Conservation (phyloP, 495 filamentous ascomycete species). For the Aspergillus biplanus region DNA sequence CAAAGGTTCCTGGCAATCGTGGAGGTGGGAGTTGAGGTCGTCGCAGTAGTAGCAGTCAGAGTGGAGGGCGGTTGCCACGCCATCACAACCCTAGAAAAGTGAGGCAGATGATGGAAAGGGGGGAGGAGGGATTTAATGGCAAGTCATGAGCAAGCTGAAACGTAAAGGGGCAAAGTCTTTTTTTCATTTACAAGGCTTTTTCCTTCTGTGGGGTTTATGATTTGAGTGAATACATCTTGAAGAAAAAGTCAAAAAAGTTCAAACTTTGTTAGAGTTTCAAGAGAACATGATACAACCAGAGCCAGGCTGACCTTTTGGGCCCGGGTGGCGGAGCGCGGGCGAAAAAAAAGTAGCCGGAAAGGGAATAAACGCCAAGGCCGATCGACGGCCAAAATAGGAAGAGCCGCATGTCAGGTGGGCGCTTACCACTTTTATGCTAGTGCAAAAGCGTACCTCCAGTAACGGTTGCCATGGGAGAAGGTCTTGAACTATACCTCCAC, state of each 20-base stretch:
- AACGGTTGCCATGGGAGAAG: slow-evolving; percentile 46
- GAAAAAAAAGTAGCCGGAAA: slow-evolving; percentile 14
- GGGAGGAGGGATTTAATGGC: background rate
- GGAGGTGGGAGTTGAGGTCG: slow-evolving; percentile 17
- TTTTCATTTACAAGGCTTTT: background rate
- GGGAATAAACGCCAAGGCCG: slow-evolving; percentile 25
- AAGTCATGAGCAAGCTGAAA: background rate
- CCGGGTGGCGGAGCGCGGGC: background rate
- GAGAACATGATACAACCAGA: too few species aligned
- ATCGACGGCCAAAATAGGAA: slow-evolving; percentile 27
- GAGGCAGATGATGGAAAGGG: slow-evolving; percentile 9
- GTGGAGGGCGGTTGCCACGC: slow-evolving; percentile 36
- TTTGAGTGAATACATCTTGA: background rate
- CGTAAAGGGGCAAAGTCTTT: background rate
- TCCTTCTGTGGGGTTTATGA: background rate
- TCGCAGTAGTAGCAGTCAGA: slow-evolving; percentile 26
- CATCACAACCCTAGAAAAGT: slow-evolving; percentile 23
- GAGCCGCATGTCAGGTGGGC: slow-evolving; percentile 38
- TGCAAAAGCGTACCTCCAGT: slow-evolving; percentile 39
- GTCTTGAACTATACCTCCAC: slow-evolving; percentile 27
- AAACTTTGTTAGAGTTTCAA: too few species aligned
- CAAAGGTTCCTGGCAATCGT: background rate
- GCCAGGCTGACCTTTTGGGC: too few species aligned
- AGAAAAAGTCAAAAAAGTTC: background rate
- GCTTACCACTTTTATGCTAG: slow-evolving; percentile 31